Evolutionary conservation across 2,329 filamentous ascomycete genomes (phyloP).

Genomic region (Fusarium piperis): DNA sequence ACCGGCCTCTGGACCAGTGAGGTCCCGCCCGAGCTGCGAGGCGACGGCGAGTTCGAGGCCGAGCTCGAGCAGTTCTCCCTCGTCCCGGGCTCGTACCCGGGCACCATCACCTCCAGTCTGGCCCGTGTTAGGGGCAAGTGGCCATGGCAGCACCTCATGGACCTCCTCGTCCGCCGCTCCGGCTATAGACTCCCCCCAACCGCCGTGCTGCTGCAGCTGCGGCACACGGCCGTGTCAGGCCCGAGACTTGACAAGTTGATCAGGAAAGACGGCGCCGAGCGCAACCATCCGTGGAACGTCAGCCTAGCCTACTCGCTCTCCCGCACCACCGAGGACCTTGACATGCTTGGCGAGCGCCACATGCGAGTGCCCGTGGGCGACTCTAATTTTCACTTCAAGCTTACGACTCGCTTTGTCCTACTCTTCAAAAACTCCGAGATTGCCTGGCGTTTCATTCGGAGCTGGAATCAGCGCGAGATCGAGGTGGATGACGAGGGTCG

Average conservation of each 20-base stretch:
- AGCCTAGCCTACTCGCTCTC: constrained; percentile 22
- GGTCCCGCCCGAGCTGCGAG: constrained; percentile 40
- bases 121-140: constrained; percentile 33
- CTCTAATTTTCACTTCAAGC: constrained; percentile 30
- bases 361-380: constrained; percentile 15
- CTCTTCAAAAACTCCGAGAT: constrained; percentile 45
- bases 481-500: constrained; percentile 16
- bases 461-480: constrained; percentile 52
- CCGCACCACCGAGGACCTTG: neutral
- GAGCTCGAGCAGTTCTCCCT: constrained; percentile 45
- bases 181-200: constrained; percentile 40
- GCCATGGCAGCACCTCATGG: constrained; percentile 42
- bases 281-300: constrained; percentile 24
- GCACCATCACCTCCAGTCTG: constrained; percentile 14
- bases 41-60: constrained; percentile 19
- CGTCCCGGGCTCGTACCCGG: constrained; percentile 38
- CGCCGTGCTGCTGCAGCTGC: constrained; percentile 45
- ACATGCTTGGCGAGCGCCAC: neutral
- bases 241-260: constrained; percentile 24
- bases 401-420: constrained; percentile 46
- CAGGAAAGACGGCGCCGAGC: constrained; percentile 11
- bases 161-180: constrained; percentile 30
- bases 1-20: constrained; percentile 45
- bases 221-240: constrained; percentile 44
- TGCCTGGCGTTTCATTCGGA: constrained; percentile 53